Evolutionary conservation across 768 basidiomycete genomes (phyloP), one percentile per base, ranked within the genome.

Genomic region (Boletus reticulatus): DNA sequence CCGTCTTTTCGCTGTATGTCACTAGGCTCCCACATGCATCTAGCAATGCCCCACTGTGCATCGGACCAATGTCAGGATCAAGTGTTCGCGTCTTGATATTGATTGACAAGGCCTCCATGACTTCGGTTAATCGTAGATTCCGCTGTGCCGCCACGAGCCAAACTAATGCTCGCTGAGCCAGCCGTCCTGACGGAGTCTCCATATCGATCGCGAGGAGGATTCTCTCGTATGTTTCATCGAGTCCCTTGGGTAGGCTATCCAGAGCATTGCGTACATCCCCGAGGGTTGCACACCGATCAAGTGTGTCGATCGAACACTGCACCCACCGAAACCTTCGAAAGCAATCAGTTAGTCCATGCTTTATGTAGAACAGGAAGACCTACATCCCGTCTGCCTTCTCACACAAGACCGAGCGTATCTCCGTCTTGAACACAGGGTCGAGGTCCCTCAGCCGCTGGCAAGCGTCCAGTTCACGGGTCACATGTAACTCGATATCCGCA

Each of bases 241-340:
- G 60, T 3, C 52, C 60, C 5, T 2, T 41, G 0, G 63, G 63
- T n/a, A 65, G 63, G 38, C 29, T 57, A 1, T 43, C 11, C 2
- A 65, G 57, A 6, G 55, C 37, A 4, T n/a, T 17, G 11, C 43
- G 42, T 10, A 65, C 43, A 0, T 60, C 53, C 24, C 16, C 4
- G 19, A 4, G 14, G 2, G 55, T 48, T 17, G 14, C 9, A 8
- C 63, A 65, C 41, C 31, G 13, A 9, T 38, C 47, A 3, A 65
- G 53, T 1, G 46, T 17, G 37, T 61, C 59, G 9, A 64, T 37
- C 19, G 63, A 53, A 46, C 62, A 64, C 13, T 64, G 50, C 4
- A 52, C 50, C 64, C 64, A 65, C 0, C 55, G 57, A 12, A 65
- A 65, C 64, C 63, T 65, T 34, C n/a, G 36, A 2, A 14, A 34